Evolutionary conservation across 2,329 filamentous ascomycete species (phyloP).

Genomic region (Trichoderma endophyticum): DNA sequence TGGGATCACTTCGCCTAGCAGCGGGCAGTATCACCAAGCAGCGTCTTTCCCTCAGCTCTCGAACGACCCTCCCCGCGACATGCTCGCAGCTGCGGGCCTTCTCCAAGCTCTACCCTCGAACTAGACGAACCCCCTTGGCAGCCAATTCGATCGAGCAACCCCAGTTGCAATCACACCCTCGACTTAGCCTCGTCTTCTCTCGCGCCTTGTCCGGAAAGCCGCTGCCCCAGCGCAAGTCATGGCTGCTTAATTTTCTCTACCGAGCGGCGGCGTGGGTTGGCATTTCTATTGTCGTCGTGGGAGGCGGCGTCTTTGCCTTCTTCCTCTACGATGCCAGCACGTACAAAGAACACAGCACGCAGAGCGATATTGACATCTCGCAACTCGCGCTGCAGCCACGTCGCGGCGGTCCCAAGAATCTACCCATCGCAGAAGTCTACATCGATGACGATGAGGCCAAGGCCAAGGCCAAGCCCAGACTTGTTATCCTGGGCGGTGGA

Average conservation of each 20-base stretch:
- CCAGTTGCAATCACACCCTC: not conserved
- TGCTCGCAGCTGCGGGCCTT: constrained; percentile 23
- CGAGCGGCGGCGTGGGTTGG: constrained; percentile 62
- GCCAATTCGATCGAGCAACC: constrained; percentile 6
- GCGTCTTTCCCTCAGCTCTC: constrained; percentile 21
- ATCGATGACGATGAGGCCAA: constrained; percentile 85
- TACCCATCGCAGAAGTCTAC: constrained; percentile 83
- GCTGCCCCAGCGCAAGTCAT: constrained; percentile 47
- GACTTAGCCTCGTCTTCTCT: constrained; percentile 23
- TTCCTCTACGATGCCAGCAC: constrained; percentile 93
- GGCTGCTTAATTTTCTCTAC: constrained; percentile 58
- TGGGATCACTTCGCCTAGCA: constrained; percentile 18
- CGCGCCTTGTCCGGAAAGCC: constrained; percentile 52
- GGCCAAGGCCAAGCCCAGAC: constrained; percentile 80
- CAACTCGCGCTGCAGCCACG: constrained; percentile 76
- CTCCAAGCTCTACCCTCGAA: constrained; percentile 21
- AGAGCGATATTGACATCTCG: constrained; percentile 77
- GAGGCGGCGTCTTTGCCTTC: constrained; percentile 71
- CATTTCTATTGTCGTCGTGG: constrained; percentile 68
- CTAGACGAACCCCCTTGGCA: constrained; percentile 5
- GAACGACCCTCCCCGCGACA: constrained; percentile 17
- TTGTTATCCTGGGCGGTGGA: constrained; percentile 89
- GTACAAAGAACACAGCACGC: constrained; percentile 68
- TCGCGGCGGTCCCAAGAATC: constrained; percentile 86
- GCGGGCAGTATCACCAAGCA: constrained; percentile 2